phyloP scores from a whole-genome alignment of 495 filamentous ascomycete species.

The Talaromyces proteolyticus region DNA sequence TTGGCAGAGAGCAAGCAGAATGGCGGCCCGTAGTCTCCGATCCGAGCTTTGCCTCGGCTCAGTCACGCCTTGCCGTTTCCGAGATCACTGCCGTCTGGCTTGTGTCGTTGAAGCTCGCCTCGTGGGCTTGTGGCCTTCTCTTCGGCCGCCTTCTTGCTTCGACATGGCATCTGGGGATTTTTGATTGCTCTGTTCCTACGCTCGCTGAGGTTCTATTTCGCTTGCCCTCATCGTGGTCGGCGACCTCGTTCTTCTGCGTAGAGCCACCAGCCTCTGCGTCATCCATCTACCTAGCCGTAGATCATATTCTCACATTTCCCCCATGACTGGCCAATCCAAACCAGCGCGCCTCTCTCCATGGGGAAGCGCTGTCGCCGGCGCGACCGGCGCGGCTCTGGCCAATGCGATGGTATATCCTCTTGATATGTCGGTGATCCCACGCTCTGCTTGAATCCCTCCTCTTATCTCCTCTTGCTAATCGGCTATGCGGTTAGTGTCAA shows the following conservation, averaged over 20 bases:
- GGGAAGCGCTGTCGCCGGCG: conserved; percentile 88
- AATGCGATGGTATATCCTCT: conserved; percentile 96
- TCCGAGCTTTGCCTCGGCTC: conserved; percentile 6
- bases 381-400: conserved; percentile 87
- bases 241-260: neutral
- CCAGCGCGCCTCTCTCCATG: conserved; percentile 76
- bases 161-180: neutral
- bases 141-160: neutral
- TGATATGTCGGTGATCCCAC: conserved; percentile 68
- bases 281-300: neutral
- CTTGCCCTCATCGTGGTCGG: neutral
- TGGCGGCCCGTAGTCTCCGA: neutral
- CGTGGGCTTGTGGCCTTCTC: neutral
- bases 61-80: neutral
- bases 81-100: too few relatives aligned
- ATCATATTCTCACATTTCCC: neutral
- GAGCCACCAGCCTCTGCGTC: neutral
- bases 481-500: conserved; percentile 63
- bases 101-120: too few relatives aligned
- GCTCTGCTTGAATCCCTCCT: neutral
- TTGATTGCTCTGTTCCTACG: neutral
- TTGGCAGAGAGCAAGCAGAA: neutral
- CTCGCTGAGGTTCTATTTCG: neutral
- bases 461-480: neutral
- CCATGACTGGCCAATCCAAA: conserved; percentile 80